Base-by-base conservation (phyloP, 371 early-diverging fungal genomes). In the Coemansia sp. region DNA sequence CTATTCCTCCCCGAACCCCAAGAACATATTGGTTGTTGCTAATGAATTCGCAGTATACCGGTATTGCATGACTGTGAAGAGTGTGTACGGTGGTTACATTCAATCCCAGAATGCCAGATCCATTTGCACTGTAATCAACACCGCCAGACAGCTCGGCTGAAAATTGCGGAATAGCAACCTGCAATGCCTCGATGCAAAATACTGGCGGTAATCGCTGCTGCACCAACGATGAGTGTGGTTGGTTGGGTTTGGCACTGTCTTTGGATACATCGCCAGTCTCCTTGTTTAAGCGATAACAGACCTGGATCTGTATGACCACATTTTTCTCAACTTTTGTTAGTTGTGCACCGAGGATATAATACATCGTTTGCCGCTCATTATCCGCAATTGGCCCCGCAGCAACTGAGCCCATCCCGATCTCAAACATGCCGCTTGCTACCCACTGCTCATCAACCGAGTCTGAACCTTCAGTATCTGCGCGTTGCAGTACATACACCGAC, bases 21-120 rank as follows among this genome's bases (percentile, higher is more conserved):
- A 87, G 69, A 4, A 89, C 77, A 69, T 83, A 82, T 2, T 68
- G 80, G 40, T 73, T 61, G n/a, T 79, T 79, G n/a, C 79, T 81
- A 0, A 82, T 78, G 5, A 87, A 67, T 11, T 81, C 80, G 61
- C 84, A 87, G 72, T 90, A 90, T 6, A 81, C 82, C 4, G 90
- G 90, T 5, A 89, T 86, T 21, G 88, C 87, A 0, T 83, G 70
- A 5, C 87, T 88, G 48, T 81, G 83, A 51, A 86, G 81, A 2
- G 84, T 84, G 61, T 88, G 86, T 0, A 77, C 47, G 0, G 58
- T 68, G 0, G 81, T 57, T 21, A 34, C 13, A 53, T 16, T 8
- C 39, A 75, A 54, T 2, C 47, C 24, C 7, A 59, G 29, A 2
- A 67, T 63, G 4, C 34, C 29, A 0, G 34, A 21, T 14, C 7